Conservation (phyloP, 345 rosid genomes). For the Barbarea vulgaris region DNA sequence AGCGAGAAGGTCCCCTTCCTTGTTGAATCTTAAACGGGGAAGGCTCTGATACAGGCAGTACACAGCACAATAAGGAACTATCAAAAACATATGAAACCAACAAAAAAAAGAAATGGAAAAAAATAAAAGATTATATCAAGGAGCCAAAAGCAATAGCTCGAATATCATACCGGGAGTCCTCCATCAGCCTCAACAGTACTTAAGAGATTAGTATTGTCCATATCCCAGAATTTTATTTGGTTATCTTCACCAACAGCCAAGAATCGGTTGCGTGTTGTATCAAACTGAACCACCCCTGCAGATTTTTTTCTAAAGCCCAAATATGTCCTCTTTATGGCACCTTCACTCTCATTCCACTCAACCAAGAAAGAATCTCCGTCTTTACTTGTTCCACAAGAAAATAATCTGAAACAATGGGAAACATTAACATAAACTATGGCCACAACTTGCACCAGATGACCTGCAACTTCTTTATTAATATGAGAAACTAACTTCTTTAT, state of each 20-base stretch:
- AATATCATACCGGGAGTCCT: slow-evolving; percentile 57
- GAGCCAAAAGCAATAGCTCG: background rate
- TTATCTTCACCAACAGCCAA: slow-evolving; percentile 75
- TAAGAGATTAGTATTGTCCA: slow-evolving; percentile 60
- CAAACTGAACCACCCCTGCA: slow-evolving; percentile 67
- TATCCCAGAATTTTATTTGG: slow-evolving; percentile 74
- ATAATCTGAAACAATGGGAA: slow-evolving; percentile 48
- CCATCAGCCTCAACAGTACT: slow-evolving; percentile 69
- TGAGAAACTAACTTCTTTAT: background rate
- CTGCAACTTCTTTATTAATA: background rate
- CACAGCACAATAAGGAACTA: slow-evolving; percentile 17
- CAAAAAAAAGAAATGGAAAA: background rate
- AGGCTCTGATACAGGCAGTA: slow-evolving; percentile 42
- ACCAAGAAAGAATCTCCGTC: slow-evolving; percentile 75
- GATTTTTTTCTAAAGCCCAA: slow-evolving; percentile 66
- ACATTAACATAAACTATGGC: background rate
- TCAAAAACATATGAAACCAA: slow-evolving; percentile 18
- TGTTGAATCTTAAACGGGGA: slow-evolving; percentile 73
- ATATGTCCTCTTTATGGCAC: slow-evolving; percentile 65
- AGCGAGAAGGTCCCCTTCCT: slow-evolving; percentile 67
- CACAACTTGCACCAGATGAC: background rate
- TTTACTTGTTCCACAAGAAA: slow-evolving; percentile 83
- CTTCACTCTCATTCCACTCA: slow-evolving; percentile 87
- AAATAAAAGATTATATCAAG: background rate
- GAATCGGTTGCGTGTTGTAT: slow-evolving; percentile 63